Evolutionary conservation across 495 filamentous ascomycete genomes (phyloP), one percentile per base, ranked within the genome.

Genomic region (Penicillium dipodomyicola): DNA sequence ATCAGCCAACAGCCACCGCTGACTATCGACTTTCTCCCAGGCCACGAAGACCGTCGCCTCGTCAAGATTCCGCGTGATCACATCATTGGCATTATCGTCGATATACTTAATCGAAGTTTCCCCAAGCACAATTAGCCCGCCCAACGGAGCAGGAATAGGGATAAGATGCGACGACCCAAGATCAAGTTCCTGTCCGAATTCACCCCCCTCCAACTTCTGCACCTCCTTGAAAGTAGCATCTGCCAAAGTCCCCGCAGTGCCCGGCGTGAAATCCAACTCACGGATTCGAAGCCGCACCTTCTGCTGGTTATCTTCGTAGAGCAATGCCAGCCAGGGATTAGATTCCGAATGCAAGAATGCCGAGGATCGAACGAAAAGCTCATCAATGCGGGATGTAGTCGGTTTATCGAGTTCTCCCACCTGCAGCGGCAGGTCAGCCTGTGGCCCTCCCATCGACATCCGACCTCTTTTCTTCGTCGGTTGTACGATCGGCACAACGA

Each of bases 81-180:
- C 74, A 67, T 88, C 79, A 19, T 84, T 88, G 27, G 83, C 76
- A 51, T 77, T 80, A 59, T 89, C 87, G 58, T 90, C 85, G 47
- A 92, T 83, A 69, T 97, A 97, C 15, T 85, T 79, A 58, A 98
- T 83, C 9, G 82, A 84, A 2, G 89, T 92, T 67, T 96, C 92
- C 9, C 91, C 91, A 12, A 97, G 79, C 4, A 97, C 82, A 39
- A 98, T 79, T 12, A 96, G 69, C 15, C 90, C 90, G 23, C 88
- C 77, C 23, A 80, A 61, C 23, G 85, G 85, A 43, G 77, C 77
- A 20, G 87, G 81, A 50, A 98, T 84, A 0, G 94, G 92, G 65
- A 98, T 96, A 6, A 98, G 69, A 70, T 95, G 84, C 23, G 82
- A 85, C 5, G 91, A 85, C 17, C 89, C 90, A 1, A 84, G 64